Conservation (phyloP, 371 early-diverging fungal genomes). For the Haplosporangium sp. region DNA sequence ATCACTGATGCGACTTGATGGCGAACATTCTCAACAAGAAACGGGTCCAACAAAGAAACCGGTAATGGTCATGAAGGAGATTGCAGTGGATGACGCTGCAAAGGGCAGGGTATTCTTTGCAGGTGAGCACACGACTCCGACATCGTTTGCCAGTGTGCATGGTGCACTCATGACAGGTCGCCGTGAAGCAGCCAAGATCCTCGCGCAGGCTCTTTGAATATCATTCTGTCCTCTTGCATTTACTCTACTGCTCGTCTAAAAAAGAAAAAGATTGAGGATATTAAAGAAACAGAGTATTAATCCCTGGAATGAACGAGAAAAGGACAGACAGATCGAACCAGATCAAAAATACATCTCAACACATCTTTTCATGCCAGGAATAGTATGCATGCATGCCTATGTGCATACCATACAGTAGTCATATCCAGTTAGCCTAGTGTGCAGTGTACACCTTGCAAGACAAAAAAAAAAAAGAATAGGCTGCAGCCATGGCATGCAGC, state of each 20-base stretch:
- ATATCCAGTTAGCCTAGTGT: no score
- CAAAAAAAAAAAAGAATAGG: neutral
- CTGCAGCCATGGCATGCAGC: no score
- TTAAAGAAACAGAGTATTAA: no score
- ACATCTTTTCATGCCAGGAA: no score
- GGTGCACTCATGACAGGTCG: slow-evolving; percentile 51
- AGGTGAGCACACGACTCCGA: slow-evolving; percentile 52
- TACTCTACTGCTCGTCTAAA: no score
- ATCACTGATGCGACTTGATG: neutral
- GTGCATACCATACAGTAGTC: no score
- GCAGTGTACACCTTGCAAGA: neutral
- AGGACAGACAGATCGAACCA: neutral
- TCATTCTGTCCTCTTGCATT: no score
- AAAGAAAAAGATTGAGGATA: no score
- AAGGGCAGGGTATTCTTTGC: slow-evolving; percentile 47
- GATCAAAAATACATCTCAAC: no score
- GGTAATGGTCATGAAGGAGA: slow-evolving; percentile 5
- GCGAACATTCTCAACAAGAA: neutral
- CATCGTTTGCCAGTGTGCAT: slow-evolving; percentile 52
- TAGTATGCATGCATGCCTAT: no score
- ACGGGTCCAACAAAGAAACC: slow-evolving; percentile 3
- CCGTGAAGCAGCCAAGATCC: slow-evolving; percentile 48
- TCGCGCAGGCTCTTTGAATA: slow-evolving; percentile 18
- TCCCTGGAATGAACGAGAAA: no score
- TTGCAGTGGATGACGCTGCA: slow-evolving; percentile 23